These are phyloP conservation scores for Taphrina communis DNA, from an alignment of 1,139 yeast species.

Conservation along the genomic window DNA sequence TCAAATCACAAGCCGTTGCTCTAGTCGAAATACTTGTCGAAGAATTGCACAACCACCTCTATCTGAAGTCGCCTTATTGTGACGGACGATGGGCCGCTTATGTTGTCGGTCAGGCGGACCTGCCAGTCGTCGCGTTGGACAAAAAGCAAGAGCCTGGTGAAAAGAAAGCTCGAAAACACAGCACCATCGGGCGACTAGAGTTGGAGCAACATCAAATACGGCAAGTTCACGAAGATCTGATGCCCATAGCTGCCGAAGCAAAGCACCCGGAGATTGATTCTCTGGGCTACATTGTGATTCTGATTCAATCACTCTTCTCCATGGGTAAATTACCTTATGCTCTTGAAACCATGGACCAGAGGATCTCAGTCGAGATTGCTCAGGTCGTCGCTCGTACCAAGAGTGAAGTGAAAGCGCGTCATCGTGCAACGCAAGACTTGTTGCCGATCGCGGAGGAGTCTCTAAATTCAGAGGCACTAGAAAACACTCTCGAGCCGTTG, in stretches of 20 bases:
- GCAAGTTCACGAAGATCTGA: not conserved
- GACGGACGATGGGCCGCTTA: slow-evolving; percentile 52
- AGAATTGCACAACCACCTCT: slow-evolving; percentile 75
- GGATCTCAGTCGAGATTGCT: slow-evolving; percentile 59
- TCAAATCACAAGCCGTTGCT: slow-evolving; percentile 39
- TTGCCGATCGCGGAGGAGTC: not conserved
- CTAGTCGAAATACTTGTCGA: slow-evolving; percentile 67
- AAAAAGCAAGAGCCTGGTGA: slow-evolving; percentile 10
- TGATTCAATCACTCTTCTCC: slow-evolving; percentile 65
- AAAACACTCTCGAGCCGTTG: slow-evolving; percentile 24
- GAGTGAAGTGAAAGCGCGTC: slow-evolving; percentile 61
- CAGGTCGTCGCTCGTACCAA: slow-evolving; percentile 65
- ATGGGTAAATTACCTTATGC: slow-evolving; percentile 70
- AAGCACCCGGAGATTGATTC: slow-evolving; percentile 58
- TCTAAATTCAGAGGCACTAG: slow-evolving; percentile 6
- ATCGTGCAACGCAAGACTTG: slow-evolving; percentile 1
- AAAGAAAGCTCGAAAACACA: slow-evolving; percentile 8
- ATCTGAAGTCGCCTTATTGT: slow-evolving; percentile 61
- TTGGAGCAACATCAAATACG: slow-evolving; percentile 21
- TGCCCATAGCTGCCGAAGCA: slow-evolving; percentile 4
- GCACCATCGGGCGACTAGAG: slow-evolving; percentile 10
- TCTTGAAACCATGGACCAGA: slow-evolving; percentile 61
- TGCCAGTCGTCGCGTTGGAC: slow-evolving; percentile 54
- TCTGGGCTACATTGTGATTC: slow-evolving; percentile 61
- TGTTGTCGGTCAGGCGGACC: slow-evolving; percentile 51